Base-by-base conservation (phyloP, 257 asterid species). In the Nicotiana tabacum region DNA sequence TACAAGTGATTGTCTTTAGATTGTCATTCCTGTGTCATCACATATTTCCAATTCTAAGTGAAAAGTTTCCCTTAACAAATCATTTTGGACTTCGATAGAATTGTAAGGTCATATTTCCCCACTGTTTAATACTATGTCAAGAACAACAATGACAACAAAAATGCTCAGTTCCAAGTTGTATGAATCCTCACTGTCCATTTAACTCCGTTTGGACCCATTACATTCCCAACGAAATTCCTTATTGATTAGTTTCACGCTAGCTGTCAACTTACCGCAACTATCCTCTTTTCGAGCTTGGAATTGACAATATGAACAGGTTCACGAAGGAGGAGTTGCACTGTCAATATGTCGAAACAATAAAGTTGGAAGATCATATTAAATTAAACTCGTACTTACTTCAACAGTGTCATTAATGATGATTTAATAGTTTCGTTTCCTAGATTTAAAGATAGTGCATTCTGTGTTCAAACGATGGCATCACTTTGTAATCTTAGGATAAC, bases 11-110 rank as follows among this genome's bases (percentile, higher is more conserved):
- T 2, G 12, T 8, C 12, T 43, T 72, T 46, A 6, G 37, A 16
- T 46, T 72, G 61, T 46, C 61, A 72, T 72, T 46, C 79, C 27
- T 72, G 12, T 72, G 79, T n/a, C 61, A 72, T 72, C 37, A 69
- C 57, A 24, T 3, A 72, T 12, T 72, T 72, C 21, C 60, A 72
- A 12, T 24, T 12, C 60, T 11, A 72, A 70, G 17, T 70, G 78
- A 72, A 43, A n/a, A 46, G 3, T 53, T 62, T 62, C 2, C 29
- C 35, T 9, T 12, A 39, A 69, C 33, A n/a, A 69, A 69, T 39
- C 9, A 15, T 55, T 56, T 8, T 15, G n/a, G n/a, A 15, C 58
- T 53, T 11, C 5, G 0, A n/a, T 39, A 13, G 60, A 21, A 70
- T 18, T 43, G 13, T 70, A 21, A 21, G 12, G 61, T 56, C 21